These are phyloP conservation scores for Salvia sclarea DNA, from an alignment of 305 asterid genomes.

Conservation along the genomic window DNA sequence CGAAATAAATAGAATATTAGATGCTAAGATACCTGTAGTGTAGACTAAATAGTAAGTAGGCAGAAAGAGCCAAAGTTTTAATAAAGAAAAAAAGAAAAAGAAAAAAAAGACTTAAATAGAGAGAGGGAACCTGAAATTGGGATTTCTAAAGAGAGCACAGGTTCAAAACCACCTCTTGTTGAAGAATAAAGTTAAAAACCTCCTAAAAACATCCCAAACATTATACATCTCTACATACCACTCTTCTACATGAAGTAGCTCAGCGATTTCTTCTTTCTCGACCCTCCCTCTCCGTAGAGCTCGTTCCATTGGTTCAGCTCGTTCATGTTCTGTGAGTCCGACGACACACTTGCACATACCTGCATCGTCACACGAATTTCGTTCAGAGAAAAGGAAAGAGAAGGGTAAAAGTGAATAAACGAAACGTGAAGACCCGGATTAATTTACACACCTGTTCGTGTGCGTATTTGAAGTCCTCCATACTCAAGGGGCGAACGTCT, in stretches of 20 bases:
- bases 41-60: constrained; percentile 40
- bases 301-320: constrained; percentile 76
- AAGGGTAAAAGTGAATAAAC: background rate
- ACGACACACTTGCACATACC: constrained; percentile 83
- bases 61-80: constrained; percentile 34
- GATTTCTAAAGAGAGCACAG: constrained; percentile 32
- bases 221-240: constrained; percentile 39
- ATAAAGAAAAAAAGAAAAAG: no score
- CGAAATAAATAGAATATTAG: constrained; percentile 17
- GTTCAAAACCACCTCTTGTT: constrained; percentile 23
- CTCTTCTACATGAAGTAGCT: constrained; percentile 69
- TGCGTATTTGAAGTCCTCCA: constrained; percentile 75
- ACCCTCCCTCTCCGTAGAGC: constrained; percentile 74
- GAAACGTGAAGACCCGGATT: background rate
- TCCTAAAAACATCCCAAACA: constrained; percentile 31
- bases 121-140: constrained; percentile 47
- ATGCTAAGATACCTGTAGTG: constrained; percentile 27
- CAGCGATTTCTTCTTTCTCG: constrained; percentile 59
- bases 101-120: constrained; percentile 1
- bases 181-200: constrained; percentile 29
- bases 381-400: background rate
- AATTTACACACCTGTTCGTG: constrained; percentile 61
- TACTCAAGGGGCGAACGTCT: constrained; percentile 70
- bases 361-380: constrained; percentile 28
- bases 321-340: constrained; percentile 72